Percentiles rank a stretch among this genome's conserved stretches.
phyloP scores from a whole-genome alignment of 257 asterid genomes.

The Linderniella brevidens region DNA sequence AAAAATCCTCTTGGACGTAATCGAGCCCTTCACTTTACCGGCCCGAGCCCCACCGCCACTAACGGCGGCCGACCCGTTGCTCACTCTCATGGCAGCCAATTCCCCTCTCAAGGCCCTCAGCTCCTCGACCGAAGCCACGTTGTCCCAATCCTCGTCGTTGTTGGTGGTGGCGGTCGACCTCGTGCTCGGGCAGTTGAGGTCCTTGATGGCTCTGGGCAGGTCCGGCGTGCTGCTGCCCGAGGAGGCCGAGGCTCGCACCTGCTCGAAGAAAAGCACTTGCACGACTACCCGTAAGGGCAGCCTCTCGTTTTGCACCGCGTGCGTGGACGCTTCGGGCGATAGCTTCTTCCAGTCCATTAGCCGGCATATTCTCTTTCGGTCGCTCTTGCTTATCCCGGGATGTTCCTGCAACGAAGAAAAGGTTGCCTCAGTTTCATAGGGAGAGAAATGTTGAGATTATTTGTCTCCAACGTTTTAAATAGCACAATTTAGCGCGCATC shows the following conservation, averaged over 20 bases:
- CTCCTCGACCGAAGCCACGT: conserved; percentile 47
- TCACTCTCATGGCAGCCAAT: conserved; percentile 40
- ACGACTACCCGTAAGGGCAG: conserved; percentile 78
- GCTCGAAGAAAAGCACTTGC: conserved; percentile 69
- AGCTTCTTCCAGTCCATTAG: conserved; percentile 63
- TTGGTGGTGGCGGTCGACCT: conserved; percentile 50
- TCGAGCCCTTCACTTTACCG: conserved; percentile 37
- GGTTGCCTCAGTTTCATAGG: background rate
- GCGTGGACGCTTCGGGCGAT: conserved; percentile 57
- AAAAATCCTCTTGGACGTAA: conserved; percentile 36
- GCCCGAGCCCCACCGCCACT: conserved; percentile 24
- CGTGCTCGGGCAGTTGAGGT: conserved; percentile 30
- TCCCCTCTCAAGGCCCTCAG: conserved; percentile 53
- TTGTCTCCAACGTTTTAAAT: too few species aligned
- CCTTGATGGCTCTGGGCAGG: conserved; percentile 44
- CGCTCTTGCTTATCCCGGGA: conserved; percentile 39
- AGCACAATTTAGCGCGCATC: too few species aligned
- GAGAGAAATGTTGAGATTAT: too few species aligned
- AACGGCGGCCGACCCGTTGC: conserved; percentile 18
- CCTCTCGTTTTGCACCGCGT: conserved; percentile 80
- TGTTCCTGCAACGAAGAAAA: conserved; percentile 31
- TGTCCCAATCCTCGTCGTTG: conserved; percentile 76
- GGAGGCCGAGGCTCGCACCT: conserved; percentile 42
- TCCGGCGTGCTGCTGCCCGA: conserved; percentile 70
- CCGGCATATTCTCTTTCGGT: conserved; percentile 55